phyloP scores from a whole-genome alignment of 768 basidiomycete species.

The Russula earlei region DNA sequence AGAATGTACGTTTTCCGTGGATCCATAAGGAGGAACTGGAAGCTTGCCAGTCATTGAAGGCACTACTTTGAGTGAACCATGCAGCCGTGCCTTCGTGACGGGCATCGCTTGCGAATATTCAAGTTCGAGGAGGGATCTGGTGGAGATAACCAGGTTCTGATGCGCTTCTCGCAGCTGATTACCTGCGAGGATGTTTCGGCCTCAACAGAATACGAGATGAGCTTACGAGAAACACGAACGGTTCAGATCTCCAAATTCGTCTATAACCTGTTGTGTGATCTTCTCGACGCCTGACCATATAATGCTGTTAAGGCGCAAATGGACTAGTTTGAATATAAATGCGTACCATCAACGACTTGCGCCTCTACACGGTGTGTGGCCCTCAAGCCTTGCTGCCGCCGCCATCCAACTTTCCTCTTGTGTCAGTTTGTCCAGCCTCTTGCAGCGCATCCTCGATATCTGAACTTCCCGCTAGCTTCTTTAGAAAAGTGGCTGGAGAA shows the following conservation, averaged over 20 bases:
- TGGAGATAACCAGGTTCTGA: background rate
- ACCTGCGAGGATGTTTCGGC: background rate
- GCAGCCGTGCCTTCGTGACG: background rate
- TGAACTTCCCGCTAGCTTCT: background rate
- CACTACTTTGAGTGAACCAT: no score
- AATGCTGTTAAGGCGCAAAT: background rate
- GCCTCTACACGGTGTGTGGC: background rate
- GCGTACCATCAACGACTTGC: background rate
- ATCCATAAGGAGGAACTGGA: no score
- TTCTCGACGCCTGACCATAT: background rate
- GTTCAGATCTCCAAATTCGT: background rate
- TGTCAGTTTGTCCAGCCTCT: background rate
- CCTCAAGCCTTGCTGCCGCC: background rate
- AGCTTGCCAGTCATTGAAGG: no score
- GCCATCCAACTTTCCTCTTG: background rate
- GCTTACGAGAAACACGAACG: background rate
- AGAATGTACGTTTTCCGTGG: no score
- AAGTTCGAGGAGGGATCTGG: background rate
- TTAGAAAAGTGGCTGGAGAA: background rate
- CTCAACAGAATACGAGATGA: background rate
- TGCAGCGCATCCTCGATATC: background rate
- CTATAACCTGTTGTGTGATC: background rate
- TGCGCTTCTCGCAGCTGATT: background rate
- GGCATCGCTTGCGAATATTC: background rate
- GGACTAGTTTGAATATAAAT: no score